These are phyloP conservation scores for Pachyrhizus erosus DNA, from an alignment of 306 rosid species.

Conservation along the genomic window DNA sequence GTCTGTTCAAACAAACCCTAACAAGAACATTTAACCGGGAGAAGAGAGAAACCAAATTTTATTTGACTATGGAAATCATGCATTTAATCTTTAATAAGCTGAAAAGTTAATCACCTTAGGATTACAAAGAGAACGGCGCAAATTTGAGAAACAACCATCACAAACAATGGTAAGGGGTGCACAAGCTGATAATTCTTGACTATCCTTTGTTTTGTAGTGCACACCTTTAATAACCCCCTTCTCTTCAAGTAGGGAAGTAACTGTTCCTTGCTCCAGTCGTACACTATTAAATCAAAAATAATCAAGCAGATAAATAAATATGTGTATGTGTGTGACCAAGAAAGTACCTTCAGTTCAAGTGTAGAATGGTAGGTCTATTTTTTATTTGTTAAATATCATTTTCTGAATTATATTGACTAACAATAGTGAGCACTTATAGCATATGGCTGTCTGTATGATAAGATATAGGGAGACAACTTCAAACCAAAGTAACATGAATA, in stretches of 20 bases:
- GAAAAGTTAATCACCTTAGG: constrained; percentile 67
- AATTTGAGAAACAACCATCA: constrained; percentile 96
- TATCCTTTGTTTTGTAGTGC: constrained; percentile 75
- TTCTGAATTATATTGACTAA: not conserved
- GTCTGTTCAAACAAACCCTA: too few species aligned
- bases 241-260: constrained; percentile 89
- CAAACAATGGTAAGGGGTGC: constrained; percentile 94
- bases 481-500: not conserved
- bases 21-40: not conserved
- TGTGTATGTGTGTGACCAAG: not conserved
- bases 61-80: not conserved
- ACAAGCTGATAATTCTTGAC: constrained; percentile 67
- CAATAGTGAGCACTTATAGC: not conserved
- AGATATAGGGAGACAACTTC: not conserved
- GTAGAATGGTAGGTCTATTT: constrained; percentile 12
- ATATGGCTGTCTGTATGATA: not conserved
- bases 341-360: constrained; percentile 3
- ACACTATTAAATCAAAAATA: constrained; percentile 54
- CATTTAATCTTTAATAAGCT: constrained; percentile 9
- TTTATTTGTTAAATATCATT: not conserved
- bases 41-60: constrained; percentile 6
- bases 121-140: constrained; percentile 89
- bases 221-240: constrained; percentile 84
- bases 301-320: not conserved
- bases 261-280: constrained; percentile 85